Percentiles rank a stretch among this genome's conserved stretches.
phyloP scores from a whole-genome alignment of 108 stramenopile species.

The Aurantiochytrium sp. region DNA sequence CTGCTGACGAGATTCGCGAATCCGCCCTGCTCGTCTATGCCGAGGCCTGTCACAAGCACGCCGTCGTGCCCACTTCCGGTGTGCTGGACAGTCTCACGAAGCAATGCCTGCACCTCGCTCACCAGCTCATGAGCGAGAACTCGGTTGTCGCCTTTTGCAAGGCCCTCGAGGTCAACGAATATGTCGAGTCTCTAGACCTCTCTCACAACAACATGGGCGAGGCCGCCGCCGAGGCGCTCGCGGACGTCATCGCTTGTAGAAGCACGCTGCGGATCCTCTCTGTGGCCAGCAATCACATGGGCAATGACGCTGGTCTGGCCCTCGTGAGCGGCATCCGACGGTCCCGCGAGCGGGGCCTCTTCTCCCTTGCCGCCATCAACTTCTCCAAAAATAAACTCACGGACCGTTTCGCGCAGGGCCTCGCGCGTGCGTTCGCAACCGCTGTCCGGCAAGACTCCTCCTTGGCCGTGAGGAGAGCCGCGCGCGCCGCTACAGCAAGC shows the following conservation, averaged over 20 bases:
- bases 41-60: not conserved
- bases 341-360: not conserved
- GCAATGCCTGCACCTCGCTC: not conserved
- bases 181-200: not conserved
- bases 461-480: too few relatives aligned
- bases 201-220: not conserved
- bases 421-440: not conserved
- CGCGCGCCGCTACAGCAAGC: too few relatives aligned
- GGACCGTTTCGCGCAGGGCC: not conserved
- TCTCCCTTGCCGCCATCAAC: not conserved
- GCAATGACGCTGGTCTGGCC: not conserved
- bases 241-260: not conserved
- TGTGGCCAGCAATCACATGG: not conserved
- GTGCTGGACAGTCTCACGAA: not conserved
- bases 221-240: not conserved
- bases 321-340: not conserved
- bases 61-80: not conserved
- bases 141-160: not conserved
- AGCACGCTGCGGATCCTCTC: not conserved
- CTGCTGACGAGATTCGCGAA: not conserved
- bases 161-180: not conserved
- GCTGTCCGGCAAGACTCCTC: not conserved
- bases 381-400: not conserved
- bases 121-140: not conserved
- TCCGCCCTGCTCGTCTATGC: not conserved